A percentile compares a stretch with the other conserved stretches of the same genome.
phyloP scores from a whole-genome alignment of 2,329 filamentous ascomycete genomes.

The Aureobasidium sp. region DNA sequence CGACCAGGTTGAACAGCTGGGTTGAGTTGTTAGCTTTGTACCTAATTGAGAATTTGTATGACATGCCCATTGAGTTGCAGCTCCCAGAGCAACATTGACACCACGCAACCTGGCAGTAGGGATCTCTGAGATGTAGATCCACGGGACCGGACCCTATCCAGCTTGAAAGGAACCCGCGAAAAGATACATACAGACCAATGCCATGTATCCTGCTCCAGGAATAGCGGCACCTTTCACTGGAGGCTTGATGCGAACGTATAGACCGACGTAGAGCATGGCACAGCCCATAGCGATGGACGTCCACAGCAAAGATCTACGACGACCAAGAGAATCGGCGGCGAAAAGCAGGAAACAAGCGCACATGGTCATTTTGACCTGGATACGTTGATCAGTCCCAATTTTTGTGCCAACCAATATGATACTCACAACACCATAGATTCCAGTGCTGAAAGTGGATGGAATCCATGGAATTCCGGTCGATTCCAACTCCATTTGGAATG shows the following conservation, averaged over 20 bases:
- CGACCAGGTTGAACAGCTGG: slow-evolving; percentile 68
- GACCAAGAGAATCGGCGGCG: slow-evolving; percentile 65
- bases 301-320: slow-evolving; percentile 46
- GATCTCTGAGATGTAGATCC: slow-evolving; percentile 66
- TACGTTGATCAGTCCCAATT: neutral
- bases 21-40: neutral
- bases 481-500: too few relatives aligned
- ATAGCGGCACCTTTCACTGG: slow-evolving; percentile 47
- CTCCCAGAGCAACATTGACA: slow-evolving; percentile 59
- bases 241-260: slow-evolving; percentile 57
- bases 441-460: too few relatives aligned
- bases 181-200: slow-evolving; percentile 63
- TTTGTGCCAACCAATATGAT: too few relatives aligned
- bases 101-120: slow-evolving; percentile 58
- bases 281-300: slow-evolving; percentile 44
- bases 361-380: slow-evolving; percentile 52
- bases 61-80: slow-evolving; percentile 48
- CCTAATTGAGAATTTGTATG: neutral
- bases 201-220: slow-evolving; percentile 59
- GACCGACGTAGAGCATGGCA: slow-evolving; percentile 62
- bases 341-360: slow-evolving; percentile 61
- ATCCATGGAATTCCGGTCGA: too few relatives aligned
- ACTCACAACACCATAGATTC: slow-evolving; percentile 57
- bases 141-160: slow-evolving; percentile 38
- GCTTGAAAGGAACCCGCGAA: slow-evolving; percentile 60